Conservation (phyloP, 1,284 basidiomycete genomes). For the Austroboletus niveus region DNA sequence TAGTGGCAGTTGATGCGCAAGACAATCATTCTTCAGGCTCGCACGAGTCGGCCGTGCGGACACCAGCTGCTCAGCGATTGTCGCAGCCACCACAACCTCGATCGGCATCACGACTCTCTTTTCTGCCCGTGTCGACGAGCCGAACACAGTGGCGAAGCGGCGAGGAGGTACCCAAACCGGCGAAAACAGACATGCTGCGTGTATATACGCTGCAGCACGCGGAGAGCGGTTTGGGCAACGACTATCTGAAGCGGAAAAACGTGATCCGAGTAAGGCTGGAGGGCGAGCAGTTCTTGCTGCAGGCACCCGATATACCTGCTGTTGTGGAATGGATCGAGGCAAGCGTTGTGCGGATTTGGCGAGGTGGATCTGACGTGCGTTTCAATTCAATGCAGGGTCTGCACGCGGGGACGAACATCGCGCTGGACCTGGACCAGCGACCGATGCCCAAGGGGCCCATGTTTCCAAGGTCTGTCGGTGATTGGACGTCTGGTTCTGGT, state of each 20-base stretch:
- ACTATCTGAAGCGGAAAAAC: slow-evolving; percentile 92
- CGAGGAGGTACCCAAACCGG: slow-evolving; percentile 39
- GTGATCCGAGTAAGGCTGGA: slow-evolving; percentile 93
- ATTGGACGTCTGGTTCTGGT: no score
- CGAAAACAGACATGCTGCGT: slow-evolving; percentile 49
- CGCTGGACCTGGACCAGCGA: slow-evolving; percentile 88
- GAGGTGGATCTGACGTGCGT: slow-evolving; percentile 11
- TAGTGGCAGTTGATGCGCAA: slow-evolving; percentile 25
- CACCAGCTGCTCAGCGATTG: slow-evolving; percentile 9
- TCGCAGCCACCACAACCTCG: slow-evolving; percentile 14
- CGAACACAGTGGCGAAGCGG: slow-evolving; percentile 13
- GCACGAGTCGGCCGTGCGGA: slow-evolving; percentile 19
- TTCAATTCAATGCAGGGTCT: slow-evolving; percentile 53
- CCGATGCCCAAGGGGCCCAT: slow-evolving; percentile 85
- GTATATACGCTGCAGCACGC: slow-evolving; percentile 86
- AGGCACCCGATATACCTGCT: slow-evolving; percentile 81
- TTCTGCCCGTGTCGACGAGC: slow-evolving; percentile 13
- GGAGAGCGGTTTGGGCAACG: slow-evolving; percentile 91
- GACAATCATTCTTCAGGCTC: slow-evolving; percentile 24
- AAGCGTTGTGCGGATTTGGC: slow-evolving; percentile 21
- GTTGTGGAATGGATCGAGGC: slow-evolving; percentile 98
- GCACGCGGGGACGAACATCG: slow-evolving; percentile 92
- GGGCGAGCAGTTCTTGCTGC: slow-evolving; percentile 95
- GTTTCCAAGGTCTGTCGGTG: slow-evolving; percentile 61
- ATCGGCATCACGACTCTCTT: slow-evolving; percentile 20